Conservation (phyloP, 2,329 filamentous ascomycete species). For the Colletotrichum chrysophilum region DNA sequence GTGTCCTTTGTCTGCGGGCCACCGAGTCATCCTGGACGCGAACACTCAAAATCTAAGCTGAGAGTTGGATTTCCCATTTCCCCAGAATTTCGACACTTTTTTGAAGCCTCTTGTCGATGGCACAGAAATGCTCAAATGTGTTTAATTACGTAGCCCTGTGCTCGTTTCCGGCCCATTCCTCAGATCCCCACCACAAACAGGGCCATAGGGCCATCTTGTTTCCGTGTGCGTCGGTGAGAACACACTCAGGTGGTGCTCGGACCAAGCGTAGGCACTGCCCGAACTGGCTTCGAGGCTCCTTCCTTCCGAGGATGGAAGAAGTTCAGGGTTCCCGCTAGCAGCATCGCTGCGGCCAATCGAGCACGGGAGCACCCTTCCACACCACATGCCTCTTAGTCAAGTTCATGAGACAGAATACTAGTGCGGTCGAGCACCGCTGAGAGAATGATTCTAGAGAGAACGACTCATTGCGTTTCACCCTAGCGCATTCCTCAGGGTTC, state of each 20-base stretch:
- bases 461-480: conserved; percentile 18
- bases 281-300: not conserved
- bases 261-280: not conserved
- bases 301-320: not conserved
- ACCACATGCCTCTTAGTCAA: not conserved
- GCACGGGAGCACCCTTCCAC: not conserved
- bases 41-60: not conserved
- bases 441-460: not conserved
- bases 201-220: not conserved
- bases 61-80: not conserved
- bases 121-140: not conserved
- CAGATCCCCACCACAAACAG: not conserved
- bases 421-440: conserved; percentile 3
- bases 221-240: not conserved
- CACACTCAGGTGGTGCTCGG: not conserved
- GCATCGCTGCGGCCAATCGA: not conserved
- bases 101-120: not conserved
- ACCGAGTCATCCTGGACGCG: not conserved
- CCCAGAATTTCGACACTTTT: not conserved
- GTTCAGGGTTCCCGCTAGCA: not conserved
- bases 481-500: conserved; percentile 2
- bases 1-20: not conserved
- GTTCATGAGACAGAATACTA: not conserved
- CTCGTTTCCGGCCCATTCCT: not conserved
- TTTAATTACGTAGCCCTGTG: not conserved